A percentile compares a stretch with the other conserved stretches of the same genome.
Conservation (phyloP, 306 rosid species). For the Malus fusca region DNA sequence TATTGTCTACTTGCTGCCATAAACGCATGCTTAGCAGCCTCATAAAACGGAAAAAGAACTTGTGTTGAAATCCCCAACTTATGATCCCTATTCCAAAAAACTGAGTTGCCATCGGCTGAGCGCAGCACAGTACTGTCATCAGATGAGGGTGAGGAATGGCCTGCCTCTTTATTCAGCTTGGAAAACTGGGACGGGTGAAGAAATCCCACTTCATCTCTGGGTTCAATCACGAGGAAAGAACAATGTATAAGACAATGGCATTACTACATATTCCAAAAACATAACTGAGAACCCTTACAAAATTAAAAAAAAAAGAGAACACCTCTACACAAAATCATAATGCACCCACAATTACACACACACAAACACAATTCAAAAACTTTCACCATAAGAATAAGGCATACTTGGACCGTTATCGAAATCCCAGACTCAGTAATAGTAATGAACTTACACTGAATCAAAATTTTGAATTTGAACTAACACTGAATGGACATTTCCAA, state of each 20-base stretch:
- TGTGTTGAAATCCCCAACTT: conserved; percentile 75
- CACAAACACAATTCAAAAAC: neutral
- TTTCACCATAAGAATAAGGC: neutral
- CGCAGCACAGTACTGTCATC: conserved; percentile 11
- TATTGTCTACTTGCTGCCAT: conserved; percentile 43
- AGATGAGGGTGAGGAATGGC: conserved; percentile 19
- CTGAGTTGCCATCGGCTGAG: conserved; percentile 10
- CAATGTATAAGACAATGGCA: neutral
- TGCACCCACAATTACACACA: neutral
- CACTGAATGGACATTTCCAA: neutral
- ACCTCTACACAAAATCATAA: neutral
- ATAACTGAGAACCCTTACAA: neutral
- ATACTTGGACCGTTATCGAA: neutral
- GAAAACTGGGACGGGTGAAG: conserved; percentile 72
- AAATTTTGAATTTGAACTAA: neutral
- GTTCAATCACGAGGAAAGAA: conserved; percentile 25
- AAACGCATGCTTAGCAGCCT: conserved; percentile 46
- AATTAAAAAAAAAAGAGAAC: neutral
- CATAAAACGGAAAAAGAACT: conserved; percentile 50
- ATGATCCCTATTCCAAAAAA: conserved; percentile 65
- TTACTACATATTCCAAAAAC: neutral
- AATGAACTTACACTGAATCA: neutral
- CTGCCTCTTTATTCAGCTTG: conserved; percentile 39
- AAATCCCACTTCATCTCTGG: conserved; percentile 82
- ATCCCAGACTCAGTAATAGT: neutral